Percentiles rank a stretch among this genome's conserved stretches.
Conservation (phyloP, 352 stramenopile genomes). For the Saprolegnia parasitica region DNA sequence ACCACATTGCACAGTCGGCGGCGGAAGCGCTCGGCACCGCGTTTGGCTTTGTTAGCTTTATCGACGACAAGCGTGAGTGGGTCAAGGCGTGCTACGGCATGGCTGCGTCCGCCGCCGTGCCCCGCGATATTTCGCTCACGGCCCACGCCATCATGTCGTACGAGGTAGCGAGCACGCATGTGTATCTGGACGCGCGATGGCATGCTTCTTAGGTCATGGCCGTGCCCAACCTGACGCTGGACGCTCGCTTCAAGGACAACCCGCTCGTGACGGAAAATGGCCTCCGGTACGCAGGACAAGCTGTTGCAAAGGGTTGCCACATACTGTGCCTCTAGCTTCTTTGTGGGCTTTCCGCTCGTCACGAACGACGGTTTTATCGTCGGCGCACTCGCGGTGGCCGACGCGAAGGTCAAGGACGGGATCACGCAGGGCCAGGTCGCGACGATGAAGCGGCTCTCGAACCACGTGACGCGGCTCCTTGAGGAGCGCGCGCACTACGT, state of each 20-base stretch:
- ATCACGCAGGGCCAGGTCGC: conserved; percentile 27
- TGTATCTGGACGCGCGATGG: conserved; percentile 55
- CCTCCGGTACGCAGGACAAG: too few relatives aligned
- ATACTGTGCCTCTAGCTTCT: conserved; percentile 46
- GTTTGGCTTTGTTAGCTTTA: conserved; percentile 63
- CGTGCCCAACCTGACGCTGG: conserved; percentile 32
- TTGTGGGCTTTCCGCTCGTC: conserved; percentile 66
- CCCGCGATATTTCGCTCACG: conserved; percentile 66
- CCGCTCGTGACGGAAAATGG: conserved; percentile 45
- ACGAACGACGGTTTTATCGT: conserved; percentile 71
- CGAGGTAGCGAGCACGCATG: conserved; percentile 37
- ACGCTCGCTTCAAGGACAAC: conserved; percentile 75
- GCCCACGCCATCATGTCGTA: conserved; percentile 71
- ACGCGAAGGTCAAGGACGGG: conserved; percentile 34
- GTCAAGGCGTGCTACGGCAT: conserved; percentile 37
- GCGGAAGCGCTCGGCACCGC: conserved; percentile 66
- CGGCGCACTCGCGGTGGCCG: conserved; percentile 60
- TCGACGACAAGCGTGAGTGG: conserved; percentile 43
- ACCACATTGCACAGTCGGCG: conserved; percentile 40
- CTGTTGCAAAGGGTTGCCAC: too few relatives aligned
- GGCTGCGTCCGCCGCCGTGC: conserved; percentile 64
- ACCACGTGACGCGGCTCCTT: conserved; percentile 10
- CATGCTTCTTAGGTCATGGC: conserved; percentile 19
- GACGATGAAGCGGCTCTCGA: conserved; percentile 20
- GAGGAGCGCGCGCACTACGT: conserved; percentile 23